phyloP scores from a whole-genome alignment of 108 stramenopile genomes.

The Discostella stelligeroides region DNA sequence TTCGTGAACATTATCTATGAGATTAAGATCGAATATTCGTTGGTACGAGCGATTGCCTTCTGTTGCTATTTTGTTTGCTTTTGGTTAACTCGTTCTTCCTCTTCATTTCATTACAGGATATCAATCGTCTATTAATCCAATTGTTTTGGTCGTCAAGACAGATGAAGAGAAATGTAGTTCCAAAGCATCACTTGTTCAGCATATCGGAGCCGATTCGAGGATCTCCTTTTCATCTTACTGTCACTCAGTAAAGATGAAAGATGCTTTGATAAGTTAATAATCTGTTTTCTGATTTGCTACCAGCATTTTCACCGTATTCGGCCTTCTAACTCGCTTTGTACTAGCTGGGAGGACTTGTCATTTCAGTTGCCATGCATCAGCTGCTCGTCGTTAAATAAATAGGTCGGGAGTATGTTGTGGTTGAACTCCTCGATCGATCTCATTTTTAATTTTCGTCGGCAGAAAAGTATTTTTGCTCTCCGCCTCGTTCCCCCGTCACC shows the following conservation, averaged over 20 bases:
- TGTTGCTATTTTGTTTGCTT: background rate
- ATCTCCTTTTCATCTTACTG: conserved; percentile 28
- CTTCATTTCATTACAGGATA: background rate
- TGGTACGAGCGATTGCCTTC: background rate
- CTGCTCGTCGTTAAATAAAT: no score
- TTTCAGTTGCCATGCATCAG: no score
- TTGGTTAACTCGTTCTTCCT: background rate
- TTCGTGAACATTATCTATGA: conserved; percentile 26
- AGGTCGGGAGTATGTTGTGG: no score
- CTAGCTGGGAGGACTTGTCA: no score
- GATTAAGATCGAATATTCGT: conserved; percentile 26
- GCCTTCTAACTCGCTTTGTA: no score
- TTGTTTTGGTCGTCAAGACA: conserved; percentile 28
- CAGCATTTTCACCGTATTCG: no score
- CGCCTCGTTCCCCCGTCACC: background rate
- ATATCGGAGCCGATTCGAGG: conserved; percentile 22
- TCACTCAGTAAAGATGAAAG: background rate
- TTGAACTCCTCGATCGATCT: no score
- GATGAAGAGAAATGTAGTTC: conserved; percentile 11
- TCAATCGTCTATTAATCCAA: conserved; percentile 21
- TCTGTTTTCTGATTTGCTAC: no score
- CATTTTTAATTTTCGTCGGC: background rate
- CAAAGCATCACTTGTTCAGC: conserved; percentile 21
- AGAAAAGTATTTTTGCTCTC: background rate
- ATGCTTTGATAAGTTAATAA: no score